Evolutionary conservation across 768 basidiomycete species (phyloP).

Genomic region (Cyclocybe cylindracea): DNA sequence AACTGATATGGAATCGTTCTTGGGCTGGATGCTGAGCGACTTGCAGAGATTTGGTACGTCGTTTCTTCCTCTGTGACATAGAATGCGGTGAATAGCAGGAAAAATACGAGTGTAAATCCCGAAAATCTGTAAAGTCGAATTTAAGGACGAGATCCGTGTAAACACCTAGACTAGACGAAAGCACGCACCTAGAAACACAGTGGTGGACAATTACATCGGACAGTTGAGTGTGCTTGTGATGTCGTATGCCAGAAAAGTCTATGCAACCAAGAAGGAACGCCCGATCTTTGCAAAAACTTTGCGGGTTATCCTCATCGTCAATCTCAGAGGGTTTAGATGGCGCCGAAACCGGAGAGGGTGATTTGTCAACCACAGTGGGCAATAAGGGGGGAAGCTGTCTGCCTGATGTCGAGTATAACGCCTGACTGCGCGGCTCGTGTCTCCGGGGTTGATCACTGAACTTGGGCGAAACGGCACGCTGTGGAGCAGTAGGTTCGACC

Average conservation of each 20-base stretch:
- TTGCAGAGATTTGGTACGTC: conserved; percentile 69
- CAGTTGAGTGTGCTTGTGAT: conserved; percentile 65
- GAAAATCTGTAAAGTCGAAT: conserved; percentile 60
- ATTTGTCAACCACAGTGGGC: conserved; percentile 20
- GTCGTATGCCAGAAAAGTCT: conserved; percentile 82
- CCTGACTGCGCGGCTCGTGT: conserved; percentile 39
- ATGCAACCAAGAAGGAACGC: conserved; percentile 92
- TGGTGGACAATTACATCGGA: conserved; percentile 80
- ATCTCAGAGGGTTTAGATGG: conserved; percentile 65
- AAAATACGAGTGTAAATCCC: conserved; percentile 81
- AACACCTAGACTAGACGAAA: background rate
- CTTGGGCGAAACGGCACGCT: conserved; percentile 29
- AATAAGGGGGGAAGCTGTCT: conserved; percentile 29
- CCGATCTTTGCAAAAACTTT: conserved; percentile 15
- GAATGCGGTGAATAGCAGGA: conserved; percentile 82
- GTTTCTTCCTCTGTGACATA: conserved; percentile 39
- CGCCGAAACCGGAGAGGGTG: conserved; percentile 40
- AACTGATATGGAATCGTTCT: conserved; percentile 65
- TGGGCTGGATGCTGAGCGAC: conserved; percentile 48
- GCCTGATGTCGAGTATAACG: conserved; percentile 48
- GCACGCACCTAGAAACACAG: conserved; percentile 80
- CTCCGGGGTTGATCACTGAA: conserved; percentile 23
- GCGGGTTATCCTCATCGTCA: conserved; percentile 37
- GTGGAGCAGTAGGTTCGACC: conserved; percentile 67
- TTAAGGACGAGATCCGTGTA: background rate